A percentile compares a stretch with the other conserved stretches of the same genome.
Evolutionary conservation across 805 yeast species (phyloP).

Genomic region (Candida suzukii): DNA sequence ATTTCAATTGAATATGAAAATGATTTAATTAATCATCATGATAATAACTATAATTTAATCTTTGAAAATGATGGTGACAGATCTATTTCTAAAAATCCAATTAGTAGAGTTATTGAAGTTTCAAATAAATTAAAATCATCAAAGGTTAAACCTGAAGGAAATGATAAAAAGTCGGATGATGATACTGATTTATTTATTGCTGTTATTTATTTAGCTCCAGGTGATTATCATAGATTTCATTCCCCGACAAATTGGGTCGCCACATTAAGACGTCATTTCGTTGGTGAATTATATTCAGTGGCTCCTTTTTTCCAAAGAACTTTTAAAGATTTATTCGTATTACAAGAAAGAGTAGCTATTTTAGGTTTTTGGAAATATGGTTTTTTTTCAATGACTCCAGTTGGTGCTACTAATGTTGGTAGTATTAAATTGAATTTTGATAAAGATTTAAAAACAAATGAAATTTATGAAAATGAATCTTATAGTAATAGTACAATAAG

Average conservation of each 20-base stretch:
- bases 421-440: slow-evolving; percentile 89
- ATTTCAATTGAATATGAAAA: slow-evolving; percentile 37
- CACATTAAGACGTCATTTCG: slow-evolving; percentile 86
- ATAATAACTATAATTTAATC: slow-evolving; percentile 12
- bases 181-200: slow-evolving; percentile 64
- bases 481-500: no score
- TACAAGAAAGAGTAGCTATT: slow-evolving; percentile 92
- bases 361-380: slow-evolving; percentile 97
- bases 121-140: slow-evolving; percentile 16
- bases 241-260: slow-evolving; percentile 97
- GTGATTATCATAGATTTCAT: slow-evolving; percentile 96
- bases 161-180: slow-evolving; percentile 33
- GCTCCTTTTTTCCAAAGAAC: slow-evolving; percentile 94
- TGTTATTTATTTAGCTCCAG: slow-evolving; percentile 94
- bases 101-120: slow-evolving; percentile 11
- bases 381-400: slow-evolving; percentile 97
- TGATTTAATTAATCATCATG: neutral
- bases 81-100: slow-evolving; percentile 23
- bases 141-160: slow-evolving; percentile 18
- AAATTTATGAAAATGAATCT: slow-evolving; percentile 47
- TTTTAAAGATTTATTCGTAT: slow-evolving; percentile 76
- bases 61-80: slow-evolving; percentile 68
- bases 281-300: slow-evolving; percentile 92
- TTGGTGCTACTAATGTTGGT: slow-evolving; percentile 98
- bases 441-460: slow-evolving; percentile 81